These are phyloP conservation scores for Petunia secreta DNA, from an alignment of 257 asterid genomes.

Conservation along the genomic window DNA sequence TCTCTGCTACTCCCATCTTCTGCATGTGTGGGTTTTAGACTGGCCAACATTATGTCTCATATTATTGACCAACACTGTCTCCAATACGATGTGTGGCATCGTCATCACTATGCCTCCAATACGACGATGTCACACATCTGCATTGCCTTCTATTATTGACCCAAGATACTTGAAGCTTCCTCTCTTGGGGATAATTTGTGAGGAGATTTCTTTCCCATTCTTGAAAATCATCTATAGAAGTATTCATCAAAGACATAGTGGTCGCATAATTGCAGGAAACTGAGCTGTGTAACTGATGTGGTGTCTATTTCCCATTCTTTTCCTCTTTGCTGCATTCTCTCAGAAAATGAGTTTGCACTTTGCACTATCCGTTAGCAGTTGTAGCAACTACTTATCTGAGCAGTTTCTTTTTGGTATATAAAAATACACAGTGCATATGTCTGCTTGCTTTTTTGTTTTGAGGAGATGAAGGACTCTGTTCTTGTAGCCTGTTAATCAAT, in stretches of 20 bases:
- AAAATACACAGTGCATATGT: neutral
- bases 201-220: neutral
- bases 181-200: too few species aligned
- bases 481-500: neutral
- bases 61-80: too few species aligned
- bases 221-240: constrained; percentile 1
- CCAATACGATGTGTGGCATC: too few species aligned
- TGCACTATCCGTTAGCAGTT: neutral
- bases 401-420: neutral
- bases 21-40: too few species aligned
- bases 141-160: too few species aligned
- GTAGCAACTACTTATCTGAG: constrained; percentile 16
- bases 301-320: constrained; percentile 1
- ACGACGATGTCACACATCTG: too few species aligned
- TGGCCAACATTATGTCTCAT: too few species aligned
- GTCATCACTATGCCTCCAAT: too few species aligned
- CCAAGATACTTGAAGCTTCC: too few species aligned
- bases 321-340: neutral
- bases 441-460: neutral
- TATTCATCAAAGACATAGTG: neutral
- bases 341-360: constrained; percentile 8
- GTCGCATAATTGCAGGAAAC: neutral
- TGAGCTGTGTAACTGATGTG: neutral
- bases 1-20: too few species aligned
- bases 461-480: neutral